Base-by-base conservation (phyloP, 371 early-diverging fungal genomes). In the Rhizopus arrhizus region DNA sequence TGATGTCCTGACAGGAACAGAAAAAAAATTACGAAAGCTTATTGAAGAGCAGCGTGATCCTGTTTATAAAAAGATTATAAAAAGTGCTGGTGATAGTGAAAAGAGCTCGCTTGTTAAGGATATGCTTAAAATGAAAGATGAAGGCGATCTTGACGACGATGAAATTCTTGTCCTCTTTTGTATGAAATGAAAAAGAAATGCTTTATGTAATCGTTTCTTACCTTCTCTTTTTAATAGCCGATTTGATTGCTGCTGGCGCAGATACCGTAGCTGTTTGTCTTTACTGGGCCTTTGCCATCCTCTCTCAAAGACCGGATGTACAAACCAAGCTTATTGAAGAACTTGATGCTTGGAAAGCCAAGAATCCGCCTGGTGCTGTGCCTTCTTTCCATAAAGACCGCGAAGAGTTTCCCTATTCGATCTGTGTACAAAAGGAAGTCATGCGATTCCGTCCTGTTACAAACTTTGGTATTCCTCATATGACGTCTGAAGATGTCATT, bases 391-490 rank as follows among this genome's bases (percentile, higher is more conserved):
- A 45, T 31, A 59, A 66, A 12, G 62, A 58, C 15, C 31, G 70
- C 15, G 63, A 70, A 16, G 11, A n/a, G 2, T 52, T 65, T 33
- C 70, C 66, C 28, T 65, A 53, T 45, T 12, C 62, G 8, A 34
- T 65, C n/a, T 65, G 60, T 10, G 66, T 65, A 0, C 59, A 62
- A 36, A 70, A 60, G 53, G 70, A 70, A 45, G 56, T 62, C n/a
- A 48, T 70, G 43, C 59, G 70, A 12, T 62, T 53, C 45, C 60
- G 66, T 7, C 62, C 61, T 2, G 56, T 51, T 8, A 43, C 56
- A 5, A 40, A 28, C 0, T 62, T 62, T 10, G 66, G 66, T 4
- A n/a, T 65, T 5, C 51, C 65, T 5, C 70, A 62, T 49, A 50
- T 34, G 49, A 58, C 64, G 3, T 60, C 63, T 12, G 61, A 62